Percentiles rank a stretch among this genome's conserved stretches.
These are phyloP conservation scores for Metschnikowia reukaufii DNA, from an alignment of 805 yeast genomes.

Conservation along the genomic window DNA sequence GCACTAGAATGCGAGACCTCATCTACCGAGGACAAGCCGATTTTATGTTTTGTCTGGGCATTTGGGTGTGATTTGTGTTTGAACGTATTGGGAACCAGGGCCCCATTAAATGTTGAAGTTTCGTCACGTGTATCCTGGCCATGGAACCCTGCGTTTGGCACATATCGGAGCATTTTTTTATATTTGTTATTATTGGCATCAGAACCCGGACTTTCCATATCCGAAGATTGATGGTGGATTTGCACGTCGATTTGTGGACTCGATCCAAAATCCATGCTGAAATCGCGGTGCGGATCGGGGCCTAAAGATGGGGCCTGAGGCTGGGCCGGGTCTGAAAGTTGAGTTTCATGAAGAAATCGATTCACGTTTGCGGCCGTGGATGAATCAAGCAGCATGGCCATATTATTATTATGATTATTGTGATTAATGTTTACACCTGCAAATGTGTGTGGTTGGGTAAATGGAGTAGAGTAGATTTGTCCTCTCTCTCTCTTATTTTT, in stretches of 20 bases:
- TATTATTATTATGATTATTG: background rate
- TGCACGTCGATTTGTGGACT: conserved; percentile 16
- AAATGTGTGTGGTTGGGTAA: no score
- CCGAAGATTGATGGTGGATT: conserved; percentile 1
- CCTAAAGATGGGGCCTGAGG: background rate
- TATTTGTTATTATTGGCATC: conserved; percentile 20
- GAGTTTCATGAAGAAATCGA: conserved; percentile 31
- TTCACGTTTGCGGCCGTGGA: conserved; percentile 29
- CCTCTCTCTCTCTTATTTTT: background rate
- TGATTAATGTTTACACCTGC: no score
- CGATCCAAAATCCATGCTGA: conserved; percentile 10
- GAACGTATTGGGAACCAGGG: conserved; percentile 45
- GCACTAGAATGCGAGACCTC: conserved; percentile 8
- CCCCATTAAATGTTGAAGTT: conserved; percentile 16
- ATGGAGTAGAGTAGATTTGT: background rate
- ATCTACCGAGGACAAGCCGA: conserved; percentile 21
- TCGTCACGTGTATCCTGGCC: conserved; percentile 21
- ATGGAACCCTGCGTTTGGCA: conserved; percentile 33
- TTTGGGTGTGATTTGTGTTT: conserved; percentile 46
- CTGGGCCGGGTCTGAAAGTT: conserved; percentile 17
- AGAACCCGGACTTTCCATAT: background rate
- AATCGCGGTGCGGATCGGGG: background rate
- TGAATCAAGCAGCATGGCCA: conserved; percentile 12
- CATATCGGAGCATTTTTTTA: conserved; percentile 34
- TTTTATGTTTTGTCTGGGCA: conserved; percentile 38